These are phyloP conservation scores for Acacia crassicarpa DNA, from an alignment of 306 rosid species.

Conservation along the genomic window DNA sequence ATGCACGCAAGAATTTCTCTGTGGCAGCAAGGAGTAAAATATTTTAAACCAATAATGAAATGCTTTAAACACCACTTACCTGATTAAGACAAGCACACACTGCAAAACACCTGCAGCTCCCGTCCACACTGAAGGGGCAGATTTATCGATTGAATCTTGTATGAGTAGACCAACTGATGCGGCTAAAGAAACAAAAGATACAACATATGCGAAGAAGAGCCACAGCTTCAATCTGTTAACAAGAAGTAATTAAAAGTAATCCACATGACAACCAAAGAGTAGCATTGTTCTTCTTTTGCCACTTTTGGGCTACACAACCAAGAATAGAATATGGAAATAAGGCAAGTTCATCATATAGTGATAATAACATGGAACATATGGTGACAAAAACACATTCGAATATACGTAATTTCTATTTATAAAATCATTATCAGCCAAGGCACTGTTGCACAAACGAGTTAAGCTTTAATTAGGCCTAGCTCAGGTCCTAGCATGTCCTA, in stretches of 20 bases:
- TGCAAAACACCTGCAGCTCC: slow-evolving; percentile 96
- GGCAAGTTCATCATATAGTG: not conserved
- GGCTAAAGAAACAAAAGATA: slow-evolving; percentile 94
- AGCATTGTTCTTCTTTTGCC: slow-evolving; percentile 11
- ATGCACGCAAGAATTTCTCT: not conserved
- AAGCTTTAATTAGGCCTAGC: not conserved
- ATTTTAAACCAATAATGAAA: slow-evolving; percentile 11
- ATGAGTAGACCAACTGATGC: slow-evolving; percentile 94
- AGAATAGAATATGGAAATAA: not conserved
- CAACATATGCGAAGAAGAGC: slow-evolving; percentile 97
- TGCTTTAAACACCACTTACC: slow-evolving; percentile 45
- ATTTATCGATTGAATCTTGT: slow-evolving; percentile 82
- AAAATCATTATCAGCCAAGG: not conserved
- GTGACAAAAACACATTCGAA: not conserved
- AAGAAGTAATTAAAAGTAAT: slow-evolving; percentile 31
- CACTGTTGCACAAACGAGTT: not conserved
- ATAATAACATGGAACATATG: not conserved
- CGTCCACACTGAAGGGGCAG: slow-evolving; percentile 90
- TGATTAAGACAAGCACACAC: slow-evolving; percentile 83
- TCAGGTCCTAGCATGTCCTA: not conserved
- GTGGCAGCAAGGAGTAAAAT: not conserved
- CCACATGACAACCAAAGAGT: slow-evolving; percentile 21
- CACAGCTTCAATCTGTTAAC: slow-evolving; percentile 89
- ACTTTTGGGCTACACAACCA: not conserved
- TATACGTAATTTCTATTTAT: not conserved